phyloP scores from a whole-genome alignment of 2,329 filamentous ascomycete species.

The Botrytis aclada region DNA sequence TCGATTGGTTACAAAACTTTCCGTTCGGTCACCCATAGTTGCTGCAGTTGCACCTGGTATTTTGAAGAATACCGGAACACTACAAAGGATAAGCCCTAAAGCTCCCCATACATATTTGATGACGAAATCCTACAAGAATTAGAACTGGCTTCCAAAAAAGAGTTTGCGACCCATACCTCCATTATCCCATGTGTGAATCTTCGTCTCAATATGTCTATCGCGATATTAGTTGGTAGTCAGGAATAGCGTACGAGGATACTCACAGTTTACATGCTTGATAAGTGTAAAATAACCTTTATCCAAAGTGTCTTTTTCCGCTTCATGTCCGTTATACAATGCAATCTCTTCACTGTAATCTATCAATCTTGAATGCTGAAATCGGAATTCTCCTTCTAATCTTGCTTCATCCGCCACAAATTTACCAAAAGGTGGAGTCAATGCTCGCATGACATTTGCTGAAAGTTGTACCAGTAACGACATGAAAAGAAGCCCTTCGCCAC shows the following conservation, averaged over 20 bases:
- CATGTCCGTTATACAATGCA: conserved; percentile 85
- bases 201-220: conserved; percentile 69
- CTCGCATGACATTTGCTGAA: conserved; percentile 86
- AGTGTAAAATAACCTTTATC: conserved; percentile 99
- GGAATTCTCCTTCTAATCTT: conserved; percentile 89
- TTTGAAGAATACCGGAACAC: conserved; percentile 93
- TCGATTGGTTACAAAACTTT: conserved; percentile 88
- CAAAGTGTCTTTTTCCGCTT: conserved; percentile 90
- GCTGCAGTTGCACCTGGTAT: conserved; percentile 62
- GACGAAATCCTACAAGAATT: conserved; percentile 67
- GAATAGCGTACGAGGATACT: neutral
- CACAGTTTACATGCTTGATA: conserved; percentile 91
- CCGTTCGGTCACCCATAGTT: conserved; percentile 66
- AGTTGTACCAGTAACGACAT: conserved; percentile 94
- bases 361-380: conserved; percentile 88
- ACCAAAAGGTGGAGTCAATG: conserved; percentile 91
- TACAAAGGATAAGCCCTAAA: conserved; percentile 85
- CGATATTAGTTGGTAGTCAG: conserved; percentile 35
- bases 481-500: conserved; percentile 89
- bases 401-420: conserved; percentile 98
- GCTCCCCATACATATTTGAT: conserved; percentile 99
- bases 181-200: conserved; percentile 98
- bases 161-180: conserved; percentile 51
- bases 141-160: neutral
- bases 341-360: conserved; percentile 97